Percentiles rank a stretch among this genome's conserved stretches.
Conservation (phyloP, 495 filamentous ascomycete species). For the Xylaria palmicola region DNA sequence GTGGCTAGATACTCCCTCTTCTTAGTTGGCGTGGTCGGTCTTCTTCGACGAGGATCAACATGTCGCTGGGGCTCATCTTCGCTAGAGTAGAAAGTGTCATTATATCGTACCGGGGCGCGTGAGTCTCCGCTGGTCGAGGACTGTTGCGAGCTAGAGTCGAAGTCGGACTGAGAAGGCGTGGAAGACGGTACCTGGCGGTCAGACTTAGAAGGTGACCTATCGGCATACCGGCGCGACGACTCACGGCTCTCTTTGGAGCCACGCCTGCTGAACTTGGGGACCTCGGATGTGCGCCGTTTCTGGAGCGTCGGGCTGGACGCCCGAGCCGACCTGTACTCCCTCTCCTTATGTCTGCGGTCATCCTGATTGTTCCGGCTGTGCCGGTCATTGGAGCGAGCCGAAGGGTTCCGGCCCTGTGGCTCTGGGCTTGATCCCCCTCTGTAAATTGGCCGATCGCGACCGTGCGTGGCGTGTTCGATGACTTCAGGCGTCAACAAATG, state of each 20-base stretch:
- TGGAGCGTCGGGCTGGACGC: slow-evolving; percentile 26
- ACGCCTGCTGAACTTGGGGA: slow-evolving; percentile 17
- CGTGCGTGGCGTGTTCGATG: slow-evolving; percentile 35
- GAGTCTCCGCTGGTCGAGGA: slow-evolving; percentile 17
- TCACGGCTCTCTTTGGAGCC: slow-evolving; percentile 19
- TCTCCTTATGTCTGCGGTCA: slow-evolving; percentile 27
- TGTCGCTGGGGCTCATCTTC: slow-evolving; percentile 23
- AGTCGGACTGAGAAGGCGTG: slow-evolving; percentile 19
- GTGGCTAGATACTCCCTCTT: slow-evolving; percentile 10
- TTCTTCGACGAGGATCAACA: slow-evolving; percentile 15
- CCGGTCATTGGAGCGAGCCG: slow-evolving; percentile 21
- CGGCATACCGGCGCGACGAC: slow-evolving; percentile 13
- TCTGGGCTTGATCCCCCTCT: slow-evolving; percentile 27
- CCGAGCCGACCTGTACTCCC: slow-evolving; percentile 9
- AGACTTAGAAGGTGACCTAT: slow-evolving; percentile 15
- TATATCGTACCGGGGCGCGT: slow-evolving; percentile 16
- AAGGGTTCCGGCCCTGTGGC: slow-evolving; percentile 21
- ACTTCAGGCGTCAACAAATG: slow-evolving; percentile 27
- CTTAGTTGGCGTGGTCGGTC: slow-evolving; percentile 12
- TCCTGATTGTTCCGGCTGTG: slow-evolving; percentile 21
- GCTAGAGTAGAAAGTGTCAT: slow-evolving; percentile 28
- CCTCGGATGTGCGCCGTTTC: slow-evolving; percentile 26
- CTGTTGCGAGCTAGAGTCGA: slow-evolving; percentile 20
- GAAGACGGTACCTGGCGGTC: slow-evolving; percentile 14
- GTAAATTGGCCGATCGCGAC: slow-evolving; percentile 42